These are phyloP conservation scores for sunflower (Helianthus annuus) DNA, from an alignment of 129 eudicot species.

Conservation along the genomic window HanXRQr2.0-SUNRISE NC_035443.2:65530425-65530924, in stretches of 20 bases:
- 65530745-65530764: slow-evolving; percentile 40
- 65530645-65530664: slow-evolving; percentile 36
- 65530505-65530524: not conserved
- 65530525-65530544: too few species aligned
- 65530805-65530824: slow-evolving; percentile 44
- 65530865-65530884: slow-evolving; percentile 66
- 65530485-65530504: not conserved
- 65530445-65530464: too few species aligned
- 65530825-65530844: slow-evolving; percentile 74
- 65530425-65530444: too few species aligned
- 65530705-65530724: slow-evolving; percentile 32
- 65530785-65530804: slow-evolving; percentile 36
- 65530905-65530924: slow-evolving; percentile 53
- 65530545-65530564: too few species aligned
- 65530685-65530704: slow-evolving; percentile 52
- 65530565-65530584: too few species aligned
- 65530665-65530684: slow-evolving; percentile 40
- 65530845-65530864: slow-evolving; percentile 56
- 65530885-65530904: slow-evolving; percentile 42
- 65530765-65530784: slow-evolving; percentile 37
- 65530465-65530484: too few species aligned
- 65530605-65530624: too few species aligned
- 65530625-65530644: too few species aligned
- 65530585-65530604: too few species aligned
- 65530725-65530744: slow-evolving; percentile 28